Evolutionary conservation across 768 basidiomycete genomes (phyloP), one percentile per base, ranked within the genome.

Genomic region (Trametes elegans): DNA sequence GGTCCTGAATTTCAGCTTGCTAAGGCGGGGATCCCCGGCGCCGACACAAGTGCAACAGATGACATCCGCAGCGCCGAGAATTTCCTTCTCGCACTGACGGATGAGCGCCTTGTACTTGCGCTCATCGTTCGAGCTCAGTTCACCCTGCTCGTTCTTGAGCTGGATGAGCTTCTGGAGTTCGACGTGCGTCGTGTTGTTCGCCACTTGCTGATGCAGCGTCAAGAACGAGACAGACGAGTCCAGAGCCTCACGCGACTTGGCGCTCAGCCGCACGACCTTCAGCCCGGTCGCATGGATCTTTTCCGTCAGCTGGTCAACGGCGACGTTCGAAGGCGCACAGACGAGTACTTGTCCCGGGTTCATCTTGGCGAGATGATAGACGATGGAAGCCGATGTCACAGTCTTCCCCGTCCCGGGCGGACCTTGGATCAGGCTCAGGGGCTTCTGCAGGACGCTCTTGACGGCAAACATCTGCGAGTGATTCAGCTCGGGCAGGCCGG

Each of bases 381-480:
- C 97, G 62, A 97, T 95, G 3, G 97, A 98, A 9, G 97, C 97
- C 8, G 97, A 99, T 0, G 97, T 99, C 49, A 99, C 97, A 1
- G 97, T 99, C 74, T 99, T 99, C 39, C 97, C 95, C 0, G 97
- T 99, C 29, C 97, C 97, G 18, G 97, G 97, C 31, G 97, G 97
- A 13, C 97, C 97, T 72, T 99, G 97, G 64, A 99, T 99, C 60
- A 99, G 79, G 65, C 92, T 94, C 57, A 99, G 81, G 19, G 97
- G 97, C 73, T 98, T 98, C 71, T 99, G 97, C 11, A 99, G 77
- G 7, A 99, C 96, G 63, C 93, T 95, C 78, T 98, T 99, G 68
- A 99, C 97, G 2, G 97, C 97, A 73, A 93, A 96, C 93, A 99
- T 98, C 70, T 99, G 97, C 19, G 96, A 98, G 67, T 98, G 96